Evolutionary conservation across 2,329 filamentous ascomycete species (phyloP), one percentile per base, ranked within the genome.

Genomic region (Talaromyces marneffei): DNA sequence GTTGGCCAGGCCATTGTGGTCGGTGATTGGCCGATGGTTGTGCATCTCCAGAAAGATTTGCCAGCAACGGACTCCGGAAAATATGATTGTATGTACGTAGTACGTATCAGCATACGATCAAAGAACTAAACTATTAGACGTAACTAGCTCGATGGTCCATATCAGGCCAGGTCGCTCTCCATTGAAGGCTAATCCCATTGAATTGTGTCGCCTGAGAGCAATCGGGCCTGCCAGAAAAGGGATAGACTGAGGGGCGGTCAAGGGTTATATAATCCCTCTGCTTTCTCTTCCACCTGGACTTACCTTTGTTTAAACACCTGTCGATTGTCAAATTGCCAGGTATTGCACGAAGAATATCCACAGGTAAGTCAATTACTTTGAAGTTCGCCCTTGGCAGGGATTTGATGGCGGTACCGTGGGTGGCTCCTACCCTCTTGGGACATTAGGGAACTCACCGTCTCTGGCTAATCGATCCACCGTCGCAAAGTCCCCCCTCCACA

Each of bases 181-280:
- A 27, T 18, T 4, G 14, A 40, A 39, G 6, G 33, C 23, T 14
- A 54, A 23, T 54, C 16, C n/a, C 10, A 29, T 39, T 12, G 12
- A n/a, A n/a, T 25, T 27, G 23, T 25, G 20, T 54, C 29, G 50
- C 52, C 52, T 54, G 27, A 55, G 14, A 55, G 52, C 33, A 14
- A 25, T 55, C 52, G 52, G 33, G 52, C 52, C 31, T 23, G 52
- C 52, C 33, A 25, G 52, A 55, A 39, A 25, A 40, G 33, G 52
- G 16, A 20, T 55, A 55, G 52, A 7, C 9, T 29, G 25, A 18
- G 52, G 52, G 33, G 23, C 33, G 33, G 52, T 18, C 33, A 39
- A 27, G n/a, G 27, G 35, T 33, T 55, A 55, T 55, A n/a, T 55
- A 55, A 55, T 39, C 31, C 52, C 52, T 40, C 35, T 29, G 52